These are phyloP conservation scores for Trichoderma guizhouense DNA, from an alignment of 2,329 filamentous ascomycete genomes.

Conservation along the genomic window DNA sequence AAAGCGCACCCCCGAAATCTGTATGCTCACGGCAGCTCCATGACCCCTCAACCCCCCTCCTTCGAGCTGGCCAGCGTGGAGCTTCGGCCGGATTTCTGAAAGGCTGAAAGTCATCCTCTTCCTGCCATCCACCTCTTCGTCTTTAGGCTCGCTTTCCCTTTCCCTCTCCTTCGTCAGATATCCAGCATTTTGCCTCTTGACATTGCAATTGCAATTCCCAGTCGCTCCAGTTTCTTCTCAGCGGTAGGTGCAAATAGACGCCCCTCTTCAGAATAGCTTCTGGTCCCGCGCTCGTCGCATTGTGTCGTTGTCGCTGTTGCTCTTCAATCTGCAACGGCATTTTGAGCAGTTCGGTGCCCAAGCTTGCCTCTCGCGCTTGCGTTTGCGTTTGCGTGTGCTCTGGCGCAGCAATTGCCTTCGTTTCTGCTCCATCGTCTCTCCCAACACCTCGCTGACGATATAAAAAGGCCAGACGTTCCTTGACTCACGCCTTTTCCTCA, in stretches of 20 bases:
- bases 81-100: constrained; percentile 24
- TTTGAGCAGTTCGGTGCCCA: constrained; percentile 1
- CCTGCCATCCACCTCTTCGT: constrained; percentile 18
- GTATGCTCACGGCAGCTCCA: constrained; percentile 3
- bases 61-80: constrained; percentile 20
- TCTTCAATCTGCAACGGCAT: neutral
- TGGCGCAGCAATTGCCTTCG: constrained; percentile 3
- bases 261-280: constrained; percentile 2
- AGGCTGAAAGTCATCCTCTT: constrained; percentile 21
- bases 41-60: constrained; percentile 13
- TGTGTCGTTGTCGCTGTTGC: neutral
- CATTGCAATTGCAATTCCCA: constrained; percentile 14
- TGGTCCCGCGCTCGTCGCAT: neutral
- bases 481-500: neutral
- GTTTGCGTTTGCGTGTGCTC: neutral
- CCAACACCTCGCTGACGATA: constrained; percentile 18
- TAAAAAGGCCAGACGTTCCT: constrained; percentile 16
- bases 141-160: constrained; percentile 10
- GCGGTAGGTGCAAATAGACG: constrained; percentile 8
- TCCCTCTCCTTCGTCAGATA: constrained; percentile 14
- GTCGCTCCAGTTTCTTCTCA: constrained; percentile 2
- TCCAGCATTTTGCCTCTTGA: constrained; percentile 4
- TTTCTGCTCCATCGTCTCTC: neutral
- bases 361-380: neutral
- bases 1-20: constrained; percentile 12